Percentiles rank a stretch among this genome's conserved stretches.
Conservation (phyloP, 768 basidiomycete genomes). For the Collybiopsis luxurians region DNA sequence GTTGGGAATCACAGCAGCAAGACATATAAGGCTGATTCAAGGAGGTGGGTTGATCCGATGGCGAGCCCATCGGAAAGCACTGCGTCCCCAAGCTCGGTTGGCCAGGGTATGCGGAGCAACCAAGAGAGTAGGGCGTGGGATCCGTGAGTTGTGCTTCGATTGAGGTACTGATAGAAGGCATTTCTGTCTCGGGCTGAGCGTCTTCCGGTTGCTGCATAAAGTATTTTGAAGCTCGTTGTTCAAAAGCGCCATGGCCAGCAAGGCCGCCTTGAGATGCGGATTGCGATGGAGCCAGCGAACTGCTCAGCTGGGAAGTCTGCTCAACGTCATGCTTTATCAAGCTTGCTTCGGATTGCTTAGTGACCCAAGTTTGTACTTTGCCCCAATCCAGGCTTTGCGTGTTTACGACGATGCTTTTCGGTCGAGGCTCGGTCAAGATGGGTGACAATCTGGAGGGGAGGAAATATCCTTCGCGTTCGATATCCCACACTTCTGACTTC, state of each 20-base stretch:
- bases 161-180: no score
- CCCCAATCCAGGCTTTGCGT: not conserved
- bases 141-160: no score
- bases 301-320: conserved; percentile 1
- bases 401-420: not conserved
- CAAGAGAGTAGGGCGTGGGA: no score
- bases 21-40: no score
- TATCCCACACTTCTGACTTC: conserved; percentile 54
- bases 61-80: no score
- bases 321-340: not conserved
- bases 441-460: conserved; percentile 20
- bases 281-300: conserved; percentile 43
- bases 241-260: conserved; percentile 6
- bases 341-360: not conserved
- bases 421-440: not conserved
- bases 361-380: not conserved
- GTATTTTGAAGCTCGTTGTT: conserved; percentile 16
- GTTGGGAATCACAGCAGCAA: no score
- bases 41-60: no score
- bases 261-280: conserved; percentile 50
- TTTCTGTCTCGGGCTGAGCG: no score
- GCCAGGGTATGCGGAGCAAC: no score
- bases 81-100: no score
- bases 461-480: conserved; percentile 38
- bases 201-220: no score